A percentile compares a stretch with the other conserved stretches of the same genome.
phyloP scores from a whole-genome alignment of 306 rosid species.

The Ormosia semicastrata region DNA sequence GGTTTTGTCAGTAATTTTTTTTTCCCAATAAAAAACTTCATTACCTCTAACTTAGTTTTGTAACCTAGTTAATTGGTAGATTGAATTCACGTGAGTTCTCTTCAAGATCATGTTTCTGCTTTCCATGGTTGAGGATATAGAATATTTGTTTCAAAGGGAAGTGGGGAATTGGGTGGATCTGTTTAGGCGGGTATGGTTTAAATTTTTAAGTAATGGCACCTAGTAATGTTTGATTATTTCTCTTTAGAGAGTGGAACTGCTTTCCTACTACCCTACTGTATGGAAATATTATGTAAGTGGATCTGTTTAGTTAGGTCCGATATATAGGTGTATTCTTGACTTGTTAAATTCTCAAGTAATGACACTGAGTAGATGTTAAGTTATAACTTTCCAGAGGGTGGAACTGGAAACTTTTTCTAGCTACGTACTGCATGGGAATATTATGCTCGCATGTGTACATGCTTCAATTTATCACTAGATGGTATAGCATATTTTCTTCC shows the following conservation, averaged over 20 bases:
- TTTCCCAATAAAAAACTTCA: neutral
- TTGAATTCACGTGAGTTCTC: neutral
- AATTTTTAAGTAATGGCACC: neutral
- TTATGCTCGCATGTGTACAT: neutral
- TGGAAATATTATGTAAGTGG: neutral
- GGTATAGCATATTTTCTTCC: neutral
- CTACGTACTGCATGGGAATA: neutral
- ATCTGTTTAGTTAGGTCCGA: neutral
- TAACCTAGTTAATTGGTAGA: conserved; percentile 1
- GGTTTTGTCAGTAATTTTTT: neutral
- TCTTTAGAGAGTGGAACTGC: neutral
- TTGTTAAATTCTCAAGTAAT: neutral
- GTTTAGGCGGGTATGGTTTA: neutral
- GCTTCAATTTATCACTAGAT: neutral
- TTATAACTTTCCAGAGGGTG: neutral
- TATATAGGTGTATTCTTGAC: neutral
- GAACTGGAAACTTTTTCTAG: neutral
- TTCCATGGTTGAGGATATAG: neutral
- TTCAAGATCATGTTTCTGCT: neutral
- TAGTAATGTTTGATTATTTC: neutral
- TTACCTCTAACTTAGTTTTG: neutral
- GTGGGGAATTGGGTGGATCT: neutral
- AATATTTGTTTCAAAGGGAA: neutral
- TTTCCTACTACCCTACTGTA: neutral
- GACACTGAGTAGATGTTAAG: neutral